Evolutionary conservation across 106 monocot species (phyloP).

Genomic region (Allium sativum): DNA sequence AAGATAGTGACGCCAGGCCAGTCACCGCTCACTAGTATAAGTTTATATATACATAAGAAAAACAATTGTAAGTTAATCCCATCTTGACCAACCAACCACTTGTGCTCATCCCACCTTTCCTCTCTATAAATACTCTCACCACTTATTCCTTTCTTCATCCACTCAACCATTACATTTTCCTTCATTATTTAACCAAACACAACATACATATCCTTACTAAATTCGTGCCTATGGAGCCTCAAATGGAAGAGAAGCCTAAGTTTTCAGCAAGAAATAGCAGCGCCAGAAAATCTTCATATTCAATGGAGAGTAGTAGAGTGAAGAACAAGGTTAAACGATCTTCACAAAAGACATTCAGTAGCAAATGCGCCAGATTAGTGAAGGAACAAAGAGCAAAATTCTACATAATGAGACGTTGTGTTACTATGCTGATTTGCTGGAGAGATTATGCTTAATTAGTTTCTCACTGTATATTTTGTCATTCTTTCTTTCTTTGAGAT

Average conservation of each 20-base stretch:
- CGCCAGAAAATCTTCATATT: neutral
- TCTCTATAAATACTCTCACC: neutral
- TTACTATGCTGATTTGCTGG: constrained; percentile 31
- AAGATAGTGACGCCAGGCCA: too few species aligned
- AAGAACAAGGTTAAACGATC: too few species aligned
- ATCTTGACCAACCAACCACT: too few species aligned
- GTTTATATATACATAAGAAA: too few species aligned
- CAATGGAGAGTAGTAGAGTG: neutral
- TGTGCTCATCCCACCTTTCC: neutral
- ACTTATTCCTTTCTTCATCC: neutral
- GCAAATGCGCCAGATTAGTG: constrained; percentile 20
- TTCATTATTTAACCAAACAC: too few species aligned
- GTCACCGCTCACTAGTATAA: too few species aligned
- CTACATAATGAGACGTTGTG: constrained; percentile 50
- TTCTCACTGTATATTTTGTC: neutral
- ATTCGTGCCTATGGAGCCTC: neutral
- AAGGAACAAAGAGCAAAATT: constrained; percentile 45
- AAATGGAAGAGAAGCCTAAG: constrained; percentile 18
- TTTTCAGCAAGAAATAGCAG: constrained; percentile 4
- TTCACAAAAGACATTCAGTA: constrained; percentile 8
- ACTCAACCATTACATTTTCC: neutral
- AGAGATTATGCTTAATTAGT: constrained; percentile 6
- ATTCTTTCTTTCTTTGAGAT: neutral
- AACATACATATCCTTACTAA: too few species aligned
- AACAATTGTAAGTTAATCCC: too few species aligned